phyloP scores from a whole-genome alignment of 129 eudicot genomes.

The Logfia minima region DNA sequence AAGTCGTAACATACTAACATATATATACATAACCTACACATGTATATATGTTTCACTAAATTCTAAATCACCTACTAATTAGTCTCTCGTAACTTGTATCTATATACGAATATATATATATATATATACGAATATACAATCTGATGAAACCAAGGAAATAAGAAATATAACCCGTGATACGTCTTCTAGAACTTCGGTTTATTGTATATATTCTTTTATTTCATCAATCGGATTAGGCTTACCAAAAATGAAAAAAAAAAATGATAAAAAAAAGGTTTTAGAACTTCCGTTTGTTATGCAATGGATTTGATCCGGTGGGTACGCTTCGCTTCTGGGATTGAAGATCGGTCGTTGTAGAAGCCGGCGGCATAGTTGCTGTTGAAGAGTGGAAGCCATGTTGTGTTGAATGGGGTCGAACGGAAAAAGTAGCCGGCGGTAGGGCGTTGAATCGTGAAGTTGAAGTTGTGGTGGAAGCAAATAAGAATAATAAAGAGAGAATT shows the following conservation, averaged over 20 bases:
- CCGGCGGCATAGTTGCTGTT: slow-evolving; percentile 19
- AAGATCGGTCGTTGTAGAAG: slow-evolving; percentile 11
- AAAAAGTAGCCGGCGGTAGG: slow-evolving; percentile 17
- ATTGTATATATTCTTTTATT: too few relatives aligned
- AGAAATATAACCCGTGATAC: background rate
- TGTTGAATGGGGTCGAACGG: slow-evolving; percentile 19
- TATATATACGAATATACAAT: background rate
- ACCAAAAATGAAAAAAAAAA: background rate
- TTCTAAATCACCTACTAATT: too few relatives aligned
- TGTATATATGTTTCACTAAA: too few relatives aligned
- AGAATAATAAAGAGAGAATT: slow-evolving; percentile 32
- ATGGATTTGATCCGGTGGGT: slow-evolving; percentile 66
- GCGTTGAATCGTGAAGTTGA: slow-evolving; percentile 30
- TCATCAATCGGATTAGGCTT: background rate
- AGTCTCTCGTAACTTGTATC: too few relatives aligned
- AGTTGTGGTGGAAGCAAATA: slow-evolving; percentile 12
- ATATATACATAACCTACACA: too few relatives aligned
- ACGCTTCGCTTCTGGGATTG: slow-evolving; percentile 42
- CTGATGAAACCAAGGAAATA: too few relatives aligned
- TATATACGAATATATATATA: too few relatives aligned
- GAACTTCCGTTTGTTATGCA: slow-evolving; percentile 48
- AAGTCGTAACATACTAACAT: too few relatives aligned
- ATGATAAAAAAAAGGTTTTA: too few relatives aligned
- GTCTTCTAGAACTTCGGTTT: background rate
- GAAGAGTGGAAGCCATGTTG: slow-evolving; percentile 1